Conservation (phyloP, 148 eudicot genomes). For the Tetragonia tetragonoides region DNA sequence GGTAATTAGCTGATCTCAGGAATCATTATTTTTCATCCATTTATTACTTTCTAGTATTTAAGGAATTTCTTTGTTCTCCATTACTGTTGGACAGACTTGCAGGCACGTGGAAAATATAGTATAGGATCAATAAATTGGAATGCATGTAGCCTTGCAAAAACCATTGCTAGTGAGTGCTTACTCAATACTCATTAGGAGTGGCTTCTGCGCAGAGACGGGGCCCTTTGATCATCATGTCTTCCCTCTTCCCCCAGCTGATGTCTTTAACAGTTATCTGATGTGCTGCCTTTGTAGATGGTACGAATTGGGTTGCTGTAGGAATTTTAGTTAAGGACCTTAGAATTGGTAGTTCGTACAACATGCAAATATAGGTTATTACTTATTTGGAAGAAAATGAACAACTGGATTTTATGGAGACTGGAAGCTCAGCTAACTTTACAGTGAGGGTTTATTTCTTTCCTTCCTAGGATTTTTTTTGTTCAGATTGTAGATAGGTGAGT, state of each 20-base stretch:
- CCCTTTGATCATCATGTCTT: neutral
- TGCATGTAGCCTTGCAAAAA: too few relatives aligned
- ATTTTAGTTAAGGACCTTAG: neutral
- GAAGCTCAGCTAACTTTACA: neutral
- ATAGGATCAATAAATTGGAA: too few relatives aligned
- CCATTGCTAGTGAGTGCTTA: too few relatives aligned
- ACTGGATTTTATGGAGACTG: neutral
- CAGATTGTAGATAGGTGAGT: conserved; percentile 1
- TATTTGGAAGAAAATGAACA: neutral
- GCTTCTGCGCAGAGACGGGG: neutral
- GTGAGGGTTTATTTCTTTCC: neutral
- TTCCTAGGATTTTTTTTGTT: neutral
- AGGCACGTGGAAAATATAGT: neutral
- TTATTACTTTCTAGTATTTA: neutral
- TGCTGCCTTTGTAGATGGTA: conserved; percentile 1
- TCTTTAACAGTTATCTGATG: neutral
- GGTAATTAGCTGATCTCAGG: conserved; percentile 39
- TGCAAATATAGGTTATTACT: neutral
- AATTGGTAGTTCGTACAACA: neutral
- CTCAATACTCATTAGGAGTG: too few relatives aligned
- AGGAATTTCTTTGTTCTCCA: neutral
- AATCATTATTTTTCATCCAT: neutral
- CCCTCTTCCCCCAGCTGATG: neutral
- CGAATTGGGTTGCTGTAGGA: neutral
- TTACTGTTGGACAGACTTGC: neutral